These are phyloP conservation scores for Ilyonectria mors-panacis DNA, from an alignment of 2,329 filamentous ascomycete genomes.

Conservation along the genomic window DNA sequence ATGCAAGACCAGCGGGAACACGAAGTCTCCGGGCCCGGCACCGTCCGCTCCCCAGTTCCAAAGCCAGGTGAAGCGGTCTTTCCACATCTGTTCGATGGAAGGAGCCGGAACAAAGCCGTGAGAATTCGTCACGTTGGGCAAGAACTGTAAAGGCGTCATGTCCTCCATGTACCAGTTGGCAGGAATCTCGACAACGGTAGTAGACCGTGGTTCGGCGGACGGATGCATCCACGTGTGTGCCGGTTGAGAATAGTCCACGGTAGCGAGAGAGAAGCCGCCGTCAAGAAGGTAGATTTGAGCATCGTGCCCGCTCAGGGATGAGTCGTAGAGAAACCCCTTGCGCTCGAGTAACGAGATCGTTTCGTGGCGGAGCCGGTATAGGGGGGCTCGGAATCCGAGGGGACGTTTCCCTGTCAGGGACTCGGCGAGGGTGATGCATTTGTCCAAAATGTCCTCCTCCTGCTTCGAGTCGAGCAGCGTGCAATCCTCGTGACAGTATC, in stretches of 20 bases:
- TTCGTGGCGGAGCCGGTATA: constrained; percentile 14
- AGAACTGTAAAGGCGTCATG: constrained; percentile 31
- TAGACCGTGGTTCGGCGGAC: constrained; percentile 2
- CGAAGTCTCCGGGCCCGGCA: constrained; percentile 12
- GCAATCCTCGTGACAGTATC: constrained; percentile 60
- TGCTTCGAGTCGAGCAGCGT: constrained; percentile 1
- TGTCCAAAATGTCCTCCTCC: constrained; percentile 14
- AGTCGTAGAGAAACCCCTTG: constrained; percentile 18
- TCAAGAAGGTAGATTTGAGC: constrained; percentile 5
- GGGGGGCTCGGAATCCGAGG: constrained; percentile 10
- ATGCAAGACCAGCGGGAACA: constrained; percentile 30
- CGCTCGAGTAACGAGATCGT: constrained; percentile 9
- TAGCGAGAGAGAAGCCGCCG: constrained; percentile 5
- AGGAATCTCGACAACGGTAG: constrained; percentile 26
- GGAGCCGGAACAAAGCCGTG: constrained; percentile 22
- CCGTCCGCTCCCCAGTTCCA: constrained; percentile 21
- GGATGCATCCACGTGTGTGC: constrained; percentile 22
- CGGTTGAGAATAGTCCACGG: constrained; percentile 14
- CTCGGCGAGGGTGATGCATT: constrained; percentile 6
- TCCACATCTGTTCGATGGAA: constrained; percentile 27
- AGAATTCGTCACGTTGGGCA: constrained; percentile 27
- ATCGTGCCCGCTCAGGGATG: constrained; percentile 7
- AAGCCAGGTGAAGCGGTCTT: constrained; percentile 26
- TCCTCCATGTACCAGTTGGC: constrained; percentile 36
- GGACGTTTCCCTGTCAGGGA: constrained; percentile 7